Base-by-base conservation (phyloP, 2,329 filamentous ascomycete genomes). In the Fusarium pseudocircinatum region DNA sequence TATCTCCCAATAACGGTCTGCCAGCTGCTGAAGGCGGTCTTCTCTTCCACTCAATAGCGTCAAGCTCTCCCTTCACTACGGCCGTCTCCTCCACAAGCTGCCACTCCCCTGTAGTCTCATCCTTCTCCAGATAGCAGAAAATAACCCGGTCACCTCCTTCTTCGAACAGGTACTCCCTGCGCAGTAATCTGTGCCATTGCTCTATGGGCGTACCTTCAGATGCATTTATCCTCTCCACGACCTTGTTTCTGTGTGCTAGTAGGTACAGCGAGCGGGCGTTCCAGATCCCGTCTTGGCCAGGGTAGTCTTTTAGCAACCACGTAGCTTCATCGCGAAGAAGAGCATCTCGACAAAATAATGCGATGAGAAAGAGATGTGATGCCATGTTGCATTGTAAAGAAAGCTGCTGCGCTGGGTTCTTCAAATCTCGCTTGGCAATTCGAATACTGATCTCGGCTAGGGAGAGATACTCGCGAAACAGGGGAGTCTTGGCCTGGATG, bases 131-230 rank as follows among this genome's bases (percentile, higher is more conserved):
- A 22, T 77, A 82, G 9, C 81, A 78, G 12, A 82, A 75, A 4
- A 82, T 22, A 18, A 81, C 61, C 1, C 76, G 78, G 16, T 79
- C 76, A 22, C 81, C 81, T 2, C 79, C 79, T 14, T 83, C 75
- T 43, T 83, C 81, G 24, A 83, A 82, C 3, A 80, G 43, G 49
- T 78, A 81, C 32, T 83, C 81, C 14, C 82, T 75, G 3, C 80
- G 78, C 63, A 78, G 75, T 4, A 83, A 70, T 1, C 81, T 77
- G 30, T 46, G 53, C 81, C 79, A 81, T 58, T 82, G 81, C 22
- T 81, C 79, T 3, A 61, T 13, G 4, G 54, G n/a, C 8, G 78
- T 78, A 2, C 80, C 80, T 26, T 81, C 79, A 0, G 62, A 36
- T 0, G 75, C 71, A 37, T 82, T 82, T 20, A 36, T 42, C 13